Evolutionary conservation across 2,329 filamentous ascomycete genomes (phyloP).

Genomic region (Phaeosphaeriaceae sp.): DNA sequence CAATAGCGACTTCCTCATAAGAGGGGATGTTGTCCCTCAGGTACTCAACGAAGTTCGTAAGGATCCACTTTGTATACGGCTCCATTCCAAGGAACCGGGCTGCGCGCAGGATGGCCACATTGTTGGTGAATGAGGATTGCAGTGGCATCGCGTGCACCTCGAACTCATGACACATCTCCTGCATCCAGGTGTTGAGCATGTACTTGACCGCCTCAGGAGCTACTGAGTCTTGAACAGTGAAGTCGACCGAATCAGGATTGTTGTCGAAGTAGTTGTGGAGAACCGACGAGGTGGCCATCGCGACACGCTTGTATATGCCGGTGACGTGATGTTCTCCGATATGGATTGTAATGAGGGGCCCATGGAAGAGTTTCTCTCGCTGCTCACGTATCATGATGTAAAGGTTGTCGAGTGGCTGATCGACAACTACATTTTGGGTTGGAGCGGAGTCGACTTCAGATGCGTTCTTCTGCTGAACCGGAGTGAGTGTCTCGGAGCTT

Average conservation of each 20-base stretch:
- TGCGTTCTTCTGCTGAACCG: neutral
- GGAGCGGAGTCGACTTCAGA: neutral
- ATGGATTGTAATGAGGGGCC: slow-evolving; percentile 12
- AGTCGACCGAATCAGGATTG: slow-evolving; percentile 11
- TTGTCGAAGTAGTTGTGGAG: slow-evolving; percentile 14
- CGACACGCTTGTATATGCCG: slow-evolving; percentile 15
- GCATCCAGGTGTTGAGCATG: slow-evolving; percentile 16
- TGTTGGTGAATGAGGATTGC: slow-evolving; percentile 6
- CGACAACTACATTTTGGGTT: neutral
- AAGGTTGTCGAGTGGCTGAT: slow-evolving; percentile 13
- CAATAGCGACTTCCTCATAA: slow-evolving; percentile 18
- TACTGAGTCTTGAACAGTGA: slow-evolving; percentile 2
- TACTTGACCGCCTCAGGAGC: slow-evolving; percentile 8
- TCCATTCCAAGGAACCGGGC: slow-evolving; percentile 23
- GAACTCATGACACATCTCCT: slow-evolving; percentile 8
- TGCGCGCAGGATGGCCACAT: slow-evolving; percentile 16
- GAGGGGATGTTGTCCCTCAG: slow-evolving; percentile 14
- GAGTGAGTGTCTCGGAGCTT: neutral
- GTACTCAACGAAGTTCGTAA: slow-evolving; percentile 7
- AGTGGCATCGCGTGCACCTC: slow-evolving; percentile 8
- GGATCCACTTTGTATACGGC: slow-evolving; percentile 14
- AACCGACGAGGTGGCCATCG: slow-evolving; percentile 19
- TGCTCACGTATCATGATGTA: slow-evolving; percentile 13
- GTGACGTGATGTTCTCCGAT: slow-evolving; percentile 7
- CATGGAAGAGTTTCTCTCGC: slow-evolving; percentile 10